These are phyloP conservation scores for Suillus fuscotomentosus DNA, from an alignment of 768 basidiomycete genomes.

Conservation along the genomic window DNA sequence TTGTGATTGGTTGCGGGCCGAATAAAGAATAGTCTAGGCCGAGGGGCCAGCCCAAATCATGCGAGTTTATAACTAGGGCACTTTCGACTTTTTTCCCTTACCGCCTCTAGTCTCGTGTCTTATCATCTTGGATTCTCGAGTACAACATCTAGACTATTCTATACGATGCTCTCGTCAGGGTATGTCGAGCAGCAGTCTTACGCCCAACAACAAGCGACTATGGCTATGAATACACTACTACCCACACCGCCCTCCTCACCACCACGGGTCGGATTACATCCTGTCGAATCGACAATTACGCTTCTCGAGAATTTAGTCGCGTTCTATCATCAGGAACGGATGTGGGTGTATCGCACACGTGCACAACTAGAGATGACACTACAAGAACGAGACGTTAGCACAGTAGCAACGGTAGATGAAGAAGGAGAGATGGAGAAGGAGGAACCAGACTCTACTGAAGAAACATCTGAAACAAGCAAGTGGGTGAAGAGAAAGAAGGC, in stretches of 20 bases:
- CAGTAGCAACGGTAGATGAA: background rate
- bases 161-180: conserved; percentile 71
- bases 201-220: conserved; percentile 23
- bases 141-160: background rate
- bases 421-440: conserved; percentile 2
- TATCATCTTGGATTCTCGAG: background rate
- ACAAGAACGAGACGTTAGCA: conserved; percentile 18
- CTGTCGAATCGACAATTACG: conserved; percentile 48
- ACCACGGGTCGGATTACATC: conserved; percentile 28
- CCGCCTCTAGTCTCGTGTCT: background rate
- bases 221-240: conserved; percentile 33
- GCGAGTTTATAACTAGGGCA: conserved; percentile 1
- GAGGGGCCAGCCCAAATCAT: background rate
- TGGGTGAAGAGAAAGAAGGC: conserved; percentile 62
- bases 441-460: conserved; percentile 8
- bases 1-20: background rate
- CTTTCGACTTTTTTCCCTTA: background rate
- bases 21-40: background rate
- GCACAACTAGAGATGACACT: conserved; percentile 54
- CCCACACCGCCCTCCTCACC: conserved; percentile 35
- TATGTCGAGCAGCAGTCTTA: conserved; percentile 24
- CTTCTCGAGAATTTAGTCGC: conserved; percentile 63
- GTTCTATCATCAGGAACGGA: conserved; percentile 70
- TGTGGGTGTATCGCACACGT: conserved; percentile 69
- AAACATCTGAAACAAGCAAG: conserved; percentile 26